Evolutionary conservation across 2,329 filamentous ascomycete species (phyloP), one percentile per base, ranked within the genome.

Genomic region (Bipolaris gigantea): DNA sequence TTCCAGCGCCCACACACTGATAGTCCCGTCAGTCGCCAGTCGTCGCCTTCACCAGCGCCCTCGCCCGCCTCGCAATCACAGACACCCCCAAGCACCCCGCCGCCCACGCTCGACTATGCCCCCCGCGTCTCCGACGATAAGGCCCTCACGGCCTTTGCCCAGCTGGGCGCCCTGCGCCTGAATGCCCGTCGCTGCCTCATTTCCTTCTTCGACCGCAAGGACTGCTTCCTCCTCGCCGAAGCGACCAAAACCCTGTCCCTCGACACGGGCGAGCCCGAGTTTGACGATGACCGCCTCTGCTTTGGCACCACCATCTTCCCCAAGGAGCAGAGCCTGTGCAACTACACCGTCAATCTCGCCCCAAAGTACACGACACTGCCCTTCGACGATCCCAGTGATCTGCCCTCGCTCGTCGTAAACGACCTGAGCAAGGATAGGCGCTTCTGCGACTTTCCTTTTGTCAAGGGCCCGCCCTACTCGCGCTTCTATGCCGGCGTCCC

Each of bases 401-500:
- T 70, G 4, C 69, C 71, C 4, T 64, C 66, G 0, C 61, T 73
- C 4, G 60, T 75, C 3, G 64, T 75, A 19, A 66, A 67, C 50
- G 72, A 75, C 46, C 48, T 75, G 16, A 51, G 57, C 15, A 21
- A 51, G n/a, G 72, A 73, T 46, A 63, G 72, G 18, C 78, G 76
- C 57, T 75, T 79, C 57, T 70, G 73, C 35, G 52, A 65, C 45
- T 69, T 65, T 47, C 63, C 69, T 3, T 73, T 65, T 7, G 71
- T 75, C n/a, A 48, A 55, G 10, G 67, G 66, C 15, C 71, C 43
- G 52, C 74, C 60, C 57, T 69, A 54, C 32, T 63, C 66, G 16
- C 65, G 69, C 3, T 85, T 85, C 63, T 83, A 84, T 54, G 82
- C 82, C 5, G 82, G 81, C 16, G 85, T 87, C 0, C 86, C 86